Evolutionary conservation across 2,329 filamentous ascomycete genomes (phyloP).

Genomic region (Exutisphaerella laricina): DNA sequence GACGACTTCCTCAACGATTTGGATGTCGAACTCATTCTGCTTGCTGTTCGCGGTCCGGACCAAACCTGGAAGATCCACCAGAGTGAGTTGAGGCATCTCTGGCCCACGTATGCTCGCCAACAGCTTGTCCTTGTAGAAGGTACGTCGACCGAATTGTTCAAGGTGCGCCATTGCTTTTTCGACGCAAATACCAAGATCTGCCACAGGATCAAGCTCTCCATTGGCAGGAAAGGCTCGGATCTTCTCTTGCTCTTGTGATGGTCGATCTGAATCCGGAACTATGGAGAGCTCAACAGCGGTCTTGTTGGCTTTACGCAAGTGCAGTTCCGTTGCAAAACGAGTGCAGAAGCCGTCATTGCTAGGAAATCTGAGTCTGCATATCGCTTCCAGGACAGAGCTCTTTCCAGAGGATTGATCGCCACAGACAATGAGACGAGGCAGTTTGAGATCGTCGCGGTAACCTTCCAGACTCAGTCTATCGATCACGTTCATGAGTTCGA

Average conservation of each 20-base stretch:
- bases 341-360: slow-evolving; percentile 54
- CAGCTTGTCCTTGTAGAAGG: slow-evolving; percentile 45
- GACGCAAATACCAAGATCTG: slow-evolving; percentile 25
- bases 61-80: slow-evolving; percentile 37
- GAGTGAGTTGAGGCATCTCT: slow-evolving; percentile 33
- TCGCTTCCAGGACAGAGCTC: slow-evolving; percentile 59
- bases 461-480: slow-evolving; percentile 49
- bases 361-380: slow-evolving; percentile 57
- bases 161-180: too few relatives aligned
- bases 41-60: too few relatives aligned
- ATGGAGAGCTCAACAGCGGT: too few relatives aligned
- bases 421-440: slow-evolving; percentile 46
- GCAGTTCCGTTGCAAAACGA: slow-evolving; percentile 55
- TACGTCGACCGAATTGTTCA: slow-evolving; percentile 40
- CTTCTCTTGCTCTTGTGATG: slow-evolving; percentile 15
- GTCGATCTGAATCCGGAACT: slow-evolving; percentile 49
- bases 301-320: too few relatives aligned
- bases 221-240: slow-evolving; percentile 18
- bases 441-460: slow-evolving; percentile 28
- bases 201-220: slow-evolving; percentile 32
- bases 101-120: slow-evolving; percentile 46
- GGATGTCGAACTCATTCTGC: too few relatives aligned
- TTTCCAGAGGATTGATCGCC: slow-evolving; percentile 59
- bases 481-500: slow-evolving; percentile 51
- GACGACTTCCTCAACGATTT: too few relatives aligned